Conservation (phyloP, 257 asterid genomes). For the Gentiana dahurica region DNA sequence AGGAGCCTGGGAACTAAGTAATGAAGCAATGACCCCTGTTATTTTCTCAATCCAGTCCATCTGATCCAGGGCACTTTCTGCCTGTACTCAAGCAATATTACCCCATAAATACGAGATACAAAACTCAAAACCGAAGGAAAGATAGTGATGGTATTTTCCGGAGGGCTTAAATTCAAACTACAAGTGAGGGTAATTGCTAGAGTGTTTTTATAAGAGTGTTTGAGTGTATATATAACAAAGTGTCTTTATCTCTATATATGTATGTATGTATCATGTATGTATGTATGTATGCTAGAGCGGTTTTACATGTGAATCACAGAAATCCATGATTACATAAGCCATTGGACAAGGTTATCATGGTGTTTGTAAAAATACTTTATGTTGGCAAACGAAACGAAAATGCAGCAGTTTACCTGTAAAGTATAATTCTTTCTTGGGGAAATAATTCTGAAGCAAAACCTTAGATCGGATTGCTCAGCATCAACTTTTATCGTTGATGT, state of each 20-base stretch:
- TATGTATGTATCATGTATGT: no score
- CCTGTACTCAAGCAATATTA: slow-evolving; percentile 48
- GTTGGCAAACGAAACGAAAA: not conserved
- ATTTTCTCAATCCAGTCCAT: slow-evolving; percentile 99
- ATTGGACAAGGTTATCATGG: no score
- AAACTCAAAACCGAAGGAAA: no score
- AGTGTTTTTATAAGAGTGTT: no score
- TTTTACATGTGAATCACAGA: no score
- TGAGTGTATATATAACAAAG: no score
- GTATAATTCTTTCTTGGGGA: slow-evolving; percentile 99
- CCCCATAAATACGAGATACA: slow-evolving; percentile 16
- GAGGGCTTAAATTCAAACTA: no score
- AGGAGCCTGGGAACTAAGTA: slow-evolving; percentile 94
- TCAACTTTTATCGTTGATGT: slow-evolving; percentile 94
- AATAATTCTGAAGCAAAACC: slow-evolving; percentile 97
- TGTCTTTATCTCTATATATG: no score
- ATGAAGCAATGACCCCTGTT: slow-evolving; percentile 95
- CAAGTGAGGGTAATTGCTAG: no score
- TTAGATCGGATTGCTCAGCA: slow-evolving; percentile 97
- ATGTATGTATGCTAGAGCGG: no score
- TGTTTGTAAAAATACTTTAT: not conserved
- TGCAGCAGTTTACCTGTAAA: slow-evolving; percentile 54
- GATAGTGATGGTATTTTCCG: no score
- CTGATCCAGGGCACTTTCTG: slow-evolving; percentile 98
- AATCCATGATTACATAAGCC: no score